phyloP scores from a whole-genome alignment of 2,329 filamentous ascomycete species.

The Pyricularia sp. region DNA sequence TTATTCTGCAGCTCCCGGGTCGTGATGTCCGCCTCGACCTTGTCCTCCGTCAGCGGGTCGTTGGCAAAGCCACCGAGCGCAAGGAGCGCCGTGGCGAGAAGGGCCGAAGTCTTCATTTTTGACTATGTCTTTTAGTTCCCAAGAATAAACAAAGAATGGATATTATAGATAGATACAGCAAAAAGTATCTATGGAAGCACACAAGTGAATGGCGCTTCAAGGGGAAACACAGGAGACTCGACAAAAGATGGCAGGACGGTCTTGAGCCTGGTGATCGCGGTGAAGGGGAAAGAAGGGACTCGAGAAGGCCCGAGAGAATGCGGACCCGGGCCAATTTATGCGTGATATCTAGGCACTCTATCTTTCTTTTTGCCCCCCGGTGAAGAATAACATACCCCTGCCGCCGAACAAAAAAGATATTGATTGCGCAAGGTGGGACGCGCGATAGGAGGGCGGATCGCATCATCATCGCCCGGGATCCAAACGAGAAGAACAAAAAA shows the following conservation, averaged over 20 bases:
- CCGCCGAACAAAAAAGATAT: background rate
- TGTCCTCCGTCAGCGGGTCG: constrained; percentile 23
- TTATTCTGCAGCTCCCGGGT: constrained; percentile 32
- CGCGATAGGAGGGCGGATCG: background rate
- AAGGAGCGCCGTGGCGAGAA: background rate
- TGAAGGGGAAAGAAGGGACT: background rate
- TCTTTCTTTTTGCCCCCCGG: background rate
- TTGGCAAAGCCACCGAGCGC: constrained; percentile 12
- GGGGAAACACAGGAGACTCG: background rate
- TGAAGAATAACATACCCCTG: background rate
- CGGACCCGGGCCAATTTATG: background rate
- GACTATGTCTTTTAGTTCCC: background rate
- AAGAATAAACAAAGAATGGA: background rate
- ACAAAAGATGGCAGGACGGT: background rate
- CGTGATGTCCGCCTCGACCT: constrained; percentile 25
- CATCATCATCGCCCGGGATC: background rate
- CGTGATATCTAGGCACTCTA: background rate
- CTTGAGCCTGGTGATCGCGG: background rate
- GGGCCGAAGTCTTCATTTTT: background rate
- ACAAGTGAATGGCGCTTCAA: background rate
- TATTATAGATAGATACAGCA: background rate
- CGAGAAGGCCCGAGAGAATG: background rate
- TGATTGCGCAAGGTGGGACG: background rate
- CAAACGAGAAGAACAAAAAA: background rate
- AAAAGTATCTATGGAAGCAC: background rate